Base-by-base conservation (phyloP, 169 alveolate genomes). In the Babesia bigemina region DNA sequence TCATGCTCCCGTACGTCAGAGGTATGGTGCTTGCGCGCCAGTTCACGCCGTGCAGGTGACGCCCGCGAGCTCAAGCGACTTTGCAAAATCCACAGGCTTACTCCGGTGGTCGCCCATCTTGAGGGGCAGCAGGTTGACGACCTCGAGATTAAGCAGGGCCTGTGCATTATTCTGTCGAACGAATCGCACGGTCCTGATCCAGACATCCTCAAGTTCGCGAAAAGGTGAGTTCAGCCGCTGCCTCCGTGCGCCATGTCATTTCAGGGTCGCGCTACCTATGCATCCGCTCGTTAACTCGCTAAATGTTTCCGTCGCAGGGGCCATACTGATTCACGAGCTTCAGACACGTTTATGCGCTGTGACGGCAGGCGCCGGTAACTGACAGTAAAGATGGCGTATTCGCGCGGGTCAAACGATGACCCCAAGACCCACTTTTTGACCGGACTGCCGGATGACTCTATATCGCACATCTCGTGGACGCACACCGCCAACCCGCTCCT, bases 241-340 rank as follows among this genome's bases (percentile, higher is more conserved):
- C 45, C 44, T 19, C 4, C 22, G 21, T 21, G 57, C 22, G 14
- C 1, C 50, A 58, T 50, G 13, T 47, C 60, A 47, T 21, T 45
- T 2, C 85, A 90, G 92, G 58, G 76, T 90, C 33, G 58, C 89
- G 49, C 74, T 90, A 39, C 92, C 91, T 16, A 86, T 86, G 92
- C 92, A 90, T 50, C 92, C 91, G 53, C 75, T 90, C 72, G 79
- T 88, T 2, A 81, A 90, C 58, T 90, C 94, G 42, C 63, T 90
- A 53, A 90, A 90, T 67, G 94, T 90, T 13, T 69, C 90, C 28
- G 81, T 90, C 19, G 94, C 94, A 28, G 94, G 93, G 12, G 88
- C 91, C 26, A 90, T 90, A 44, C 58, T 90, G 26, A 81, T 90
- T 17, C 92, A 86, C 65, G 86, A 86, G 50, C 75, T 90, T n/a